A percentile compares a stretch with the other conserved stretches of the same genome.
These are phyloP conservation scores for Cenchrus americanus DNA, from an alignment of 176 grass and related monocot genomes.

Conservation along the genomic window DNA sequence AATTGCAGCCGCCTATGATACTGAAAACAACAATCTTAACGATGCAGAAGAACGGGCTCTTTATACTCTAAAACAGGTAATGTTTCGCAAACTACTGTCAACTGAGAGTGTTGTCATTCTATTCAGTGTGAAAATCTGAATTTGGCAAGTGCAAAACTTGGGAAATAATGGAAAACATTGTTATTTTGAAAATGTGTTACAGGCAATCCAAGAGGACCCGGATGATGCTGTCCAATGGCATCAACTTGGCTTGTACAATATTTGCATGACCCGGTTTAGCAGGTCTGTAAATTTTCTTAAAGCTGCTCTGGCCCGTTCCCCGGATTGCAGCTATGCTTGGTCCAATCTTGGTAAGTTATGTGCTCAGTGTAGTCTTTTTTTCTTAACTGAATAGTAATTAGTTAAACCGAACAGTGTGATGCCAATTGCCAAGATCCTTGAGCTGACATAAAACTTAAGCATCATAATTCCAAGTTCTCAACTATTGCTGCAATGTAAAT, in stretches of 20 bases:
- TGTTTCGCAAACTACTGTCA: constrained; percentile 27
- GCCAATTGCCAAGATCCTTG: background rate
- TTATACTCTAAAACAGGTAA: constrained; percentile 88
- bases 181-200: constrained; percentile 42
- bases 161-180: constrained; percentile 4
- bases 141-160: constrained; percentile 13
- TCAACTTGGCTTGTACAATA: constrained; percentile 96
- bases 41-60: constrained; percentile 81
- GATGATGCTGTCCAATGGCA: constrained; percentile 98
- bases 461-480: background rate
- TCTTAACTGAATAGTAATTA: constrained; percentile 12
- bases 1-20: constrained; percentile 69
- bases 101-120: background rate
- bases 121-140: constrained; percentile 15
- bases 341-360: constrained; percentile 91
- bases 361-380: constrained; percentile 14
- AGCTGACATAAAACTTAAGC: background rate
- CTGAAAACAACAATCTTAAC: constrained; percentile 57
- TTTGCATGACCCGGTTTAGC: constrained; percentile 78
- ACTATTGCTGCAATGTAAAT: constrained; percentile 18
- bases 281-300: constrained; percentile 90
- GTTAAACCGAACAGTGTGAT: background rate
- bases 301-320: constrained; percentile 75
- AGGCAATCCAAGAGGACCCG: constrained; percentile 95
- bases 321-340: constrained; percentile 90